Conservation (phyloP, 2,329 filamentous ascomycete species). For the Gnomoniopsis sp. region DNA sequence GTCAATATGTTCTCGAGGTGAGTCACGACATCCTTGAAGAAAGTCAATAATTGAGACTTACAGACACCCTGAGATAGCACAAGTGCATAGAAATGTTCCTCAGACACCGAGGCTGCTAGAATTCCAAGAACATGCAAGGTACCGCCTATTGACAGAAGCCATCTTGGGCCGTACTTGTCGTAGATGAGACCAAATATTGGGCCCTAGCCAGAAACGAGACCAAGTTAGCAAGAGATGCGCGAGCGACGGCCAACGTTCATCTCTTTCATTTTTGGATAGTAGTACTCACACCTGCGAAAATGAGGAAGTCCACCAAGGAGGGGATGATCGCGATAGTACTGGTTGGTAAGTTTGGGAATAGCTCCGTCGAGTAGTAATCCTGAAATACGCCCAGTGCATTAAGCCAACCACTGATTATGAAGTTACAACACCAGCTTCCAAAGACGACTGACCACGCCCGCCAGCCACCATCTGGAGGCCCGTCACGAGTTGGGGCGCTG, state of each 20-base stretch:
- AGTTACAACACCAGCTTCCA: slow-evolving; percentile 22
- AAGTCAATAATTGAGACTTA: not conserved
- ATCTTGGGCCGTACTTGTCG: slow-evolving; percentile 54
- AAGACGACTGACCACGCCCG: slow-evolving; percentile 24
- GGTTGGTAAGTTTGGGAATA: slow-evolving; percentile 38
- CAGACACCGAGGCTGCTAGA: slow-evolving; percentile 48
- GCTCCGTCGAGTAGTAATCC: slow-evolving; percentile 42
- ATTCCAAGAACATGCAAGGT: slow-evolving; percentile 49
- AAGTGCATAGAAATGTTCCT: slow-evolving; percentile 19
- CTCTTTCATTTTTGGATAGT: not conserved
- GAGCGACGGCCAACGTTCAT: not conserved
- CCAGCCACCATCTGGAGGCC: slow-evolving; percentile 21
- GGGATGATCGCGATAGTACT: slow-evolving; percentile 49
- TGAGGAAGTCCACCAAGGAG: slow-evolving; percentile 39
- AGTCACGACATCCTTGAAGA: not conserved
- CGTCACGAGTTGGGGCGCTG: not conserved
- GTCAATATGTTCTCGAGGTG: not conserved
- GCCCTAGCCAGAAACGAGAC: slow-evolving; percentile 27
- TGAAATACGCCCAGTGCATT: slow-evolving; percentile 41
- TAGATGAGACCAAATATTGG: slow-evolving; percentile 54
- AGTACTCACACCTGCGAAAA: slow-evolving; percentile 11
- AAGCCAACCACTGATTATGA: slow-evolving; percentile 22
- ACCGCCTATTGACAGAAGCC: slow-evolving; percentile 42
- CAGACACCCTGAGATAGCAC: slow-evolving; percentile 20
- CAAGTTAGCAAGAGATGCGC: not conserved